Conservation (phyloP, 139 green algal species). For the Nannochloris sp. region DNA sequence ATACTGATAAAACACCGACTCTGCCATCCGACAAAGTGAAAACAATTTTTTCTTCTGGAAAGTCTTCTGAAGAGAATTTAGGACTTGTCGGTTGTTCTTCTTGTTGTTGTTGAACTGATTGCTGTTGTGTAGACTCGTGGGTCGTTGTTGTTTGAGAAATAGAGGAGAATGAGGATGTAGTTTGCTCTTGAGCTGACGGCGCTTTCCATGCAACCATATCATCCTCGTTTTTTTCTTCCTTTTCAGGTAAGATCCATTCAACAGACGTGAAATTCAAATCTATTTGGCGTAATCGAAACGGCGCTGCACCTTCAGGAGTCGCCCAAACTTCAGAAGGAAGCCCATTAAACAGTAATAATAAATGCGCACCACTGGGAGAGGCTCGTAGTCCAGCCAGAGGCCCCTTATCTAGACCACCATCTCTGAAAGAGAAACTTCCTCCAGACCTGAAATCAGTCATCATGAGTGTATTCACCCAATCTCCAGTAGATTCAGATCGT, state of each 20-base stretch:
- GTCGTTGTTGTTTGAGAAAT: too few species aligned
- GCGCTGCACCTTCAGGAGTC: conserved; percentile 19
- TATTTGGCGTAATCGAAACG: conserved; percentile 54
- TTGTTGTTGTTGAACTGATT: not conserved
- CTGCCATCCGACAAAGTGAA: conserved; percentile 58
- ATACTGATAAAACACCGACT: conserved; percentile 37
- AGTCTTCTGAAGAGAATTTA: not conserved
- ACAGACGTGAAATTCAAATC: conserved; percentile 71
- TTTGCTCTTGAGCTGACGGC: not conserved
- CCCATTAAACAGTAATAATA: conserved; percentile 59
- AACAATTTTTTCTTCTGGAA: conserved; percentile 48
- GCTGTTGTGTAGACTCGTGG: too few species aligned
- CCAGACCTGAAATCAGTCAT: conserved; percentile 5
- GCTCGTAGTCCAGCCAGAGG: conserved; percentile 53
- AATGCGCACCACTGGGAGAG: conserved; percentile 54
- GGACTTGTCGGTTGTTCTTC: not conserved
- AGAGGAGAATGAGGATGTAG: not conserved
- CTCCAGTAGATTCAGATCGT: conserved; percentile 20
- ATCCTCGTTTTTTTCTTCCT: not conserved
- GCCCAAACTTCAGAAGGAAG: conserved; percentile 71
- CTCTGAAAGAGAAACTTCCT: conserved; percentile 25
- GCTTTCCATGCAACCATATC: not conserved
- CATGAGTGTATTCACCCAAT: not conserved
- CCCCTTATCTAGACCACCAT: conserved; percentile 26
- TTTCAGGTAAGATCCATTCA: conserved; percentile 57